Base-by-base conservation (phyloP, 768 basidiomycete genomes). In the Hysterangium stoloniferum region DNA sequence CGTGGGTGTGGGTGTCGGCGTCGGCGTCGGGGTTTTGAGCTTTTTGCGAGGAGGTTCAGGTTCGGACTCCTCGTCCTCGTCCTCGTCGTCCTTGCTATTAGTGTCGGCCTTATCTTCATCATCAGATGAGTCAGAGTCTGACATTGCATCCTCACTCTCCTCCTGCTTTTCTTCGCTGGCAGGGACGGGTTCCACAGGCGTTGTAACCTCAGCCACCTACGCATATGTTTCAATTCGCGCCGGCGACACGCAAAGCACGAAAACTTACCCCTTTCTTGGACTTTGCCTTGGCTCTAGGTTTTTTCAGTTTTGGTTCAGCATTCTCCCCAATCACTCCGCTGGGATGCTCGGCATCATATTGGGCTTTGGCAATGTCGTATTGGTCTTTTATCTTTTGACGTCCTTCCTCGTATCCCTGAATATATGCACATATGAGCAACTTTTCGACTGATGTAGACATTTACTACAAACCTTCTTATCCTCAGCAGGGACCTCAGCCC, bases 391-490 rank as follows among this genome's bases (percentile, higher is more conserved):
- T 62, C 71, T 11, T 68, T 68, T n/a, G n/a, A n/a, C n/a, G n/a
- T n/a, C n/a, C n/a, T n/a, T n/a, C n/a, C n/a, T n/a, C 51, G 46
- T 64, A 59, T 38, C 43, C 37, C 12, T 17, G 20, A 4, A n/a
- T n/a, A 24, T 55, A 28, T 55, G 45, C 11, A 15, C 20, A 25
- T 29, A 33, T 22, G 27, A 25, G 31, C 15, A 32, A 48, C n/a
- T n/a, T n/a, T n/a, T n/a, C n/a, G n/a, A n/a, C n/a, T n/a, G n/a
- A n/a, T n/a, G 24, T 11, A 25, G 17, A 15, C 22, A 24, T 11
- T 38, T 32, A 1, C n/a, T 12, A 70, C 86, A 56, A 58, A 91
- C 94, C 67, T 81, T 73, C 68, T 88, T 92, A 61, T 86, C 74
- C 6, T 78, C 79, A 2, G 75, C 71, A 15, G 74, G 57, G 73